Evolutionary conservation across 2,329 filamentous ascomycete species (phyloP).

Genomic region (Falciphora oryzae): DNA sequence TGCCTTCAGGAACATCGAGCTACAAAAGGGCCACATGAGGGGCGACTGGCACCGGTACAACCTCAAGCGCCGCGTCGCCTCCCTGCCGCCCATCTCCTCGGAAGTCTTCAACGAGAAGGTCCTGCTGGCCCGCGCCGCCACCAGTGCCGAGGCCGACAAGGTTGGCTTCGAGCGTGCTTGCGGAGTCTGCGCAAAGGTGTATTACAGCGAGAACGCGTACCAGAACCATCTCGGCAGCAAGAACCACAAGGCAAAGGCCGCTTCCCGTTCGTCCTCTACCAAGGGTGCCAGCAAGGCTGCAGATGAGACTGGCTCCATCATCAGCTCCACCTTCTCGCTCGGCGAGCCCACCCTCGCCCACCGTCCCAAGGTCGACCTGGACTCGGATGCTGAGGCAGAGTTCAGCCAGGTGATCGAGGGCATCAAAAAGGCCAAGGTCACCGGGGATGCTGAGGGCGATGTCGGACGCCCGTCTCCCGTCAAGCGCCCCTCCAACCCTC

Average conservation of each 20-base stretch:
- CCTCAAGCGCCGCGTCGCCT: slow-evolving; percentile 87
- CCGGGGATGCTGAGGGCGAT: slow-evolving; percentile 33
- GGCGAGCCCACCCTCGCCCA: slow-evolving; percentile 57
- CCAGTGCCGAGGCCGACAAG: slow-evolving; percentile 78
- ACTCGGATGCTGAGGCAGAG: slow-evolving; percentile 66
- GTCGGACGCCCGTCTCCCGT: slow-evolving; percentile 40
- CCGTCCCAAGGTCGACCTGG: slow-evolving; percentile 35
- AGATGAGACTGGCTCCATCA: slow-evolving; percentile 73
- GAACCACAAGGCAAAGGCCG: slow-evolving; percentile 73
- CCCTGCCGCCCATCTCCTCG: slow-evolving; percentile 82
- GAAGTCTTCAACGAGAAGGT: slow-evolving; percentile 96
- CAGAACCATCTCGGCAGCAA: slow-evolving; percentile 87
- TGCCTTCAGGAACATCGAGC: slow-evolving; percentile 87
- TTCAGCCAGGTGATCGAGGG: slow-evolving; percentile 72
- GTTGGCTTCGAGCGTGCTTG: slow-evolving; percentile 84
- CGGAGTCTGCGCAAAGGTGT: slow-evolving; percentile 79
- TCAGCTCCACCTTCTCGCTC: slow-evolving; percentile 87
- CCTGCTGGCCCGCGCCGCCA: slow-evolving; percentile 78
- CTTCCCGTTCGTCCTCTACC: slow-evolving; percentile 32
- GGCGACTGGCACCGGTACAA: slow-evolving; percentile 99
- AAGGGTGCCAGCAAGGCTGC: slow-evolving; percentile 52
- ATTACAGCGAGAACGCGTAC: slow-evolving; percentile 94
- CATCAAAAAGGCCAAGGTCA: slow-evolving; percentile 58
- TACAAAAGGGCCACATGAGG: slow-evolving; percentile 94
- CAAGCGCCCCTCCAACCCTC: slow-evolving; percentile 48